Evolutionary conservation across 768 basidiomycete species (phyloP), one percentile per base, ranked within the genome.

Genomic region (Coprinellus micaceus): DNA sequence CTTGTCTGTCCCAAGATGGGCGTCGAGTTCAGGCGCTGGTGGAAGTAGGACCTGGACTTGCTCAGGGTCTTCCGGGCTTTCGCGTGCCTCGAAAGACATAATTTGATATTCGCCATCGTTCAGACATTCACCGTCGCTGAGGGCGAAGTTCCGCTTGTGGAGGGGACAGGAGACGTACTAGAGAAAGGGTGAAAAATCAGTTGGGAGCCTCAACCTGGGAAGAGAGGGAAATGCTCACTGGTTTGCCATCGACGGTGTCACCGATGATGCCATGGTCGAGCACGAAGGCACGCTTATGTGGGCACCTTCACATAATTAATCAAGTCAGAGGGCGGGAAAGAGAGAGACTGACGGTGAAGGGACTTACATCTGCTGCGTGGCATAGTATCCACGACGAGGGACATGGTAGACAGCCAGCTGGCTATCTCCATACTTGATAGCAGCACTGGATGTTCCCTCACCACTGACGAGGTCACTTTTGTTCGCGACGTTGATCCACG

Each of bases 371-470:
- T 89, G 86, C 64, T 89, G 88, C 2, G 83, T 85, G 1, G 85
- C 84, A 63, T 80, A 89, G 61, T 81, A 79, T 0, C 82, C 82
- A 41, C 77, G 73, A 1, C 71, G 70, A 0, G 86, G 83, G 21
- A 89, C 76, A 63, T 83, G 81, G 66, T 82, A 91, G 26, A 89
- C 73, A 1, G 87, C 87, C 4, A 91, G 69, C 63, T 88, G 86
- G 5, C 81, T 82, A 58, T 85, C 82, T 0, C 82, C 82, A 57
- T 84, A 84, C 53, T 82, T 82, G 37, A 86, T 72, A 12, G 82
- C 83, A 25, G 63, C 66, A n/a, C 66, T 80, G 53, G 82, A 83
- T 0, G 81, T 78, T 2, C 74, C 77, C 17, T 67, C 63, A 17
- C 74, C 71, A 6, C 72, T 78, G 0, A 80, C 68, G 55, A 89